Percentiles rank a stretch among this genome's conserved stretches.
phyloP scores from a whole-genome alignment of 2,329 filamentous ascomycete genomes.

The Ophiosphaerella herpotricha region DNA sequence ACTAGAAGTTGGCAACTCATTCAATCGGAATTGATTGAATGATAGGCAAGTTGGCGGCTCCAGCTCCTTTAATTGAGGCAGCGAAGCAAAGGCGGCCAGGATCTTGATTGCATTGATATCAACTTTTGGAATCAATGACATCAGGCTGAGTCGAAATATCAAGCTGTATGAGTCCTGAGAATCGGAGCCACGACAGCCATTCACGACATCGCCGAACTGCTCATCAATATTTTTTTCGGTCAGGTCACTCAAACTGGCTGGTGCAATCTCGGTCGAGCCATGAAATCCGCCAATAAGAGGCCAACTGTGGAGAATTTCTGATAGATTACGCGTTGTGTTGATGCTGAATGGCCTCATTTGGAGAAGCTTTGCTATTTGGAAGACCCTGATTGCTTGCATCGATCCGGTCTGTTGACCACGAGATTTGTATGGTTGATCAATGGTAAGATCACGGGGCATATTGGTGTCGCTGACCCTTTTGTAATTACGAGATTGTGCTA shows the following conservation, averaged over 20 bases:
- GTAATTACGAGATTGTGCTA: too few species aligned
- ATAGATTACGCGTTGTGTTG: conserved; percentile 11
- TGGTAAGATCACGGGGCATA: background rate
- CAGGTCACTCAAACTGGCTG: conserved; percentile 14
- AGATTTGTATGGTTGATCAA: conserved; percentile 12
- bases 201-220: conserved; percentile 51
- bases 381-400: conserved; percentile 15
- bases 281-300: conserved; percentile 21
- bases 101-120: conserved; percentile 44
- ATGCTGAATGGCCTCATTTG: conserved; percentile 12
- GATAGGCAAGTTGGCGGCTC: too few species aligned
- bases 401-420: conserved; percentile 12
- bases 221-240: conserved; percentile 38
- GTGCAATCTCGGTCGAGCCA: background rate
- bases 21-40: too few species aligned
- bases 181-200: conserved; percentile 36
- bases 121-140: conserved; percentile 46
- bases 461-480: too few species aligned
- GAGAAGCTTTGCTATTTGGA: conserved; percentile 15
- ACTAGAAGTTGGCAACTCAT: too few species aligned
- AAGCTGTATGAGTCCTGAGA: conserved; percentile 38
- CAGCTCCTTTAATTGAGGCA: too few species aligned
- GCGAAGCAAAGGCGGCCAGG: too few species aligned
- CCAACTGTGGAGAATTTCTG: conserved; percentile 17
- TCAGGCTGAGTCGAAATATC: conserved; percentile 50